Evolutionary conservation across 441 rosid genomes (phyloP), one percentile per base, ranked within the genome.

Genomic region (Populus tomentosa): DNA sequence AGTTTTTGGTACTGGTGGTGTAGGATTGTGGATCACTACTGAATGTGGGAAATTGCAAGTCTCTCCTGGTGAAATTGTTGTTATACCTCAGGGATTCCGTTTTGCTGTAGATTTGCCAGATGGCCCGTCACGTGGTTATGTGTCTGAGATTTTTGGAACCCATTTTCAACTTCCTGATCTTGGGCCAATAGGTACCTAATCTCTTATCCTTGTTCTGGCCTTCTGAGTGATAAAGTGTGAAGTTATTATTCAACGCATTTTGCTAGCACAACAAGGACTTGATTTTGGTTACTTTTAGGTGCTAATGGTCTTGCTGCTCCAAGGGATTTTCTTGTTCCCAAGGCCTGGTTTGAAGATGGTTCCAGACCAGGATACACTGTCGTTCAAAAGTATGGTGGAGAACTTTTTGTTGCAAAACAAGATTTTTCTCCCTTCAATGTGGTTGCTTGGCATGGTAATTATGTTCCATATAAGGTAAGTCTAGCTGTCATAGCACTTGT

Each of bases 131-230:
- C 90, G 97, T 53, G 98, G 99, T 79, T 95, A 95, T 83, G 93
- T 91, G 61, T 90, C 97, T 74, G 99, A 94, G 86, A 84, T 95
- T 78, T 95, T 90, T 75, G 99, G 99, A 24, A 69, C 90, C 80
- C 99, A 95, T 88, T 94, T 92, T 90, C 97, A 93, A 82, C 97
- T 95, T 81, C 99, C 99, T 81, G 99, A 95, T 83, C 97, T 95
- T 81, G 99, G 99, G 70, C 98, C 99, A 13, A 95, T 95, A 85
- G 98, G 99, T 91, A 87, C 70, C 59, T 7, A 36, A 67, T 79
- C 70, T 77, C 66, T 56, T 65, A 14, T 76, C 77, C 56, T 46
- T 46, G 53, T 46, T 13, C 6, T 46, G 56, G 20, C 20, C 56
- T 46, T 38, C 20, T 46, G 56, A 11, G 56, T 46, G 56, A 14